Evolutionary conservation across 768 basidiomycete genomes (phyloP).

Genomic region (Phanerodontia chrysosporium): DNA sequence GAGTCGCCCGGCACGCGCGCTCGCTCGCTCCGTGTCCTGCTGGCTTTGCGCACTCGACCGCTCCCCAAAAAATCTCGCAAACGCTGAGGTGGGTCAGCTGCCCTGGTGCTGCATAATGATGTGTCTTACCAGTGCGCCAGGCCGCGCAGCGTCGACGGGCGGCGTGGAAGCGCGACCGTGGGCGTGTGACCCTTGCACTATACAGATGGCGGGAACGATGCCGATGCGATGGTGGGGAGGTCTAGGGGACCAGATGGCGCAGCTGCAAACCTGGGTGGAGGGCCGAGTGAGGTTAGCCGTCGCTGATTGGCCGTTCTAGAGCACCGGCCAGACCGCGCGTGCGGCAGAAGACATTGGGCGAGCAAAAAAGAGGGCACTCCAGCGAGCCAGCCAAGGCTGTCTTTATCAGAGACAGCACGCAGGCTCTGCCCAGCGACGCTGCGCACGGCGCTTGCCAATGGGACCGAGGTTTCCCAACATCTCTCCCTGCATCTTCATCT

Average conservation of each 20-base stretch:
- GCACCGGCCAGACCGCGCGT: background rate
- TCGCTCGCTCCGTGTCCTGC: too few relatives aligned
- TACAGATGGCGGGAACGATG: background rate
- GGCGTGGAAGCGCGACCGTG: background rate
- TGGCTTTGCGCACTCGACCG: too few relatives aligned
- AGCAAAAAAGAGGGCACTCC: background rate
- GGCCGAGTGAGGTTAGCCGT: background rate
- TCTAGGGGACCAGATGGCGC: too few relatives aligned
- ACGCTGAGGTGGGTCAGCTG: too few relatives aligned
- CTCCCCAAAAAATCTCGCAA: too few relatives aligned
- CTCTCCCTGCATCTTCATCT: too few relatives aligned
- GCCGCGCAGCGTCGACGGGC: background rate
- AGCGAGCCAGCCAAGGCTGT: background rate
- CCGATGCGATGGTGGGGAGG: too few relatives aligned
- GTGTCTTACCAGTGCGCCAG: background rate
- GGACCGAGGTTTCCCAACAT: background rate
- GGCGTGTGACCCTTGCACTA: background rate
- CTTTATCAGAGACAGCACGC: background rate
- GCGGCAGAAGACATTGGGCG: background rate
- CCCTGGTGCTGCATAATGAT: too few relatives aligned
- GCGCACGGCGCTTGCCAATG: background rate
- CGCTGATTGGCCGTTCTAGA: background rate
- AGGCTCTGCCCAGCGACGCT: background rate
- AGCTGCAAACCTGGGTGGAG: background rate
- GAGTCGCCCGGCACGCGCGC: too few relatives aligned